Percentiles rank a stretch among this genome's conserved stretches.
These are phyloP conservation scores for Claviceps maximensis DNA, from an alignment of 2,329 filamentous ascomycete species.

Conservation along the genomic window DNA sequence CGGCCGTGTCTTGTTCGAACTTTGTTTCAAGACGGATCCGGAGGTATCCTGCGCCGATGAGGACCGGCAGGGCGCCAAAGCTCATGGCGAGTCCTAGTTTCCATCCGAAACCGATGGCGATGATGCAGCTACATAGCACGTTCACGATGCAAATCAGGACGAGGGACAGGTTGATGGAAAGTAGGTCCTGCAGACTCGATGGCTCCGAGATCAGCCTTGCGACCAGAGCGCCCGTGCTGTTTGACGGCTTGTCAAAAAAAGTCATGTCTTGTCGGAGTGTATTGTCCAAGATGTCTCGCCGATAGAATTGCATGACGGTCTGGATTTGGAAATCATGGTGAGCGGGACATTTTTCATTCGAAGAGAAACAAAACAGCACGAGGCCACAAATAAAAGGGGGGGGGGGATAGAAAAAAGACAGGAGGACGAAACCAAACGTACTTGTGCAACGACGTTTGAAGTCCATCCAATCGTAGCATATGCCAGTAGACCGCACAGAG, in stretches of 20 bases:
- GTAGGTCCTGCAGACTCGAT: constrained; percentile 35
- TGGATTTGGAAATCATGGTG: constrained; percentile 5
- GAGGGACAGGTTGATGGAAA: constrained; percentile 34
- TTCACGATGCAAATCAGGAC: constrained; percentile 34
- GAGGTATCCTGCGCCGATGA: constrained; percentile 31
- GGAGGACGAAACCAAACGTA: constrained; percentile 4
- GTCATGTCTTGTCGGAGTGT: constrained; percentile 41
- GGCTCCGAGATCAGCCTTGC: constrained; percentile 25
- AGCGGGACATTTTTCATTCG: neutral
- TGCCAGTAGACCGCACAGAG: constrained; percentile 29
- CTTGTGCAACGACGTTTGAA: constrained; percentile 23
- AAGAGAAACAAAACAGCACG: neutral
- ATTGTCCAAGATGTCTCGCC: constrained; percentile 31
- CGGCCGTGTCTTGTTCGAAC: constrained; percentile 30
- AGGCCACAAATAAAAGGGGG: no score
- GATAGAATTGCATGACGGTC: constrained; percentile 21
- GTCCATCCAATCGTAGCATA: constrained; percentile 27
- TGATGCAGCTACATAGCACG: constrained; percentile 28
- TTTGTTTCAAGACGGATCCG: constrained; percentile 35
- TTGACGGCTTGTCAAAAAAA: constrained; percentile 27
- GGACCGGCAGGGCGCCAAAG: constrained; percentile 30
- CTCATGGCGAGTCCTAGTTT: constrained; percentile 35
- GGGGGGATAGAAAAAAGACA: no score
- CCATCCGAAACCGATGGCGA: constrained; percentile 34
- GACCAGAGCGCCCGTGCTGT: constrained; percentile 26